Conservation (phyloP, 257 asterid species). For the Plectranthus barbatus region DNA sequence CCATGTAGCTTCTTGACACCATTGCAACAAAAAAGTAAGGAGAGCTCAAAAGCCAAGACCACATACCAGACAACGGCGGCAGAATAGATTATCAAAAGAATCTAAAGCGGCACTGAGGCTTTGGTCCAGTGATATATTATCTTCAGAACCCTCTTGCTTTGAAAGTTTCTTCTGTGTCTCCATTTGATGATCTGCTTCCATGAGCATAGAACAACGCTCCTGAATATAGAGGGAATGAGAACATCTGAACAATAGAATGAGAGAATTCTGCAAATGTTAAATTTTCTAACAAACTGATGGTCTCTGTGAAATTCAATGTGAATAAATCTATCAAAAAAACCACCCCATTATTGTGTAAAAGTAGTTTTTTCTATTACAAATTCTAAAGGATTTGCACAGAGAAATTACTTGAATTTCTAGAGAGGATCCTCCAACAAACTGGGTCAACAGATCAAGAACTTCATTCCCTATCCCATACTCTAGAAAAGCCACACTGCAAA, state of each 20-base stretch:
- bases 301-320: neutral
- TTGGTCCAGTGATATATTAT: constrained; percentile 38
- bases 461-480: constrained; percentile 55
- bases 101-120: constrained; percentile 76
- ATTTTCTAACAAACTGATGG: neutral
- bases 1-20: neutral
- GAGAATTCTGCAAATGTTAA: constrained; percentile 8
- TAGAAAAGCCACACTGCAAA: constrained; percentile 55
- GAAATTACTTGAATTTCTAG: constrained; percentile 67
- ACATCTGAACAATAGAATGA: constrained; percentile 25
- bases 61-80: constrained; percentile 97
- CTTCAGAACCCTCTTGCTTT: constrained; percentile 33
- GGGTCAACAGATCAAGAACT: constrained; percentile 54
- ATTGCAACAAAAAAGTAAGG: neutral
- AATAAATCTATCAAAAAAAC: constrained; percentile 4
- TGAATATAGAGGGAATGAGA: constrained; percentile 31
- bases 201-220: constrained; percentile 79
- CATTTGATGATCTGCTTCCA: constrained; percentile 37
- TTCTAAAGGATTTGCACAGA: constrained; percentile 3
- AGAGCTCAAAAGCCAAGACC: constrained; percentile 10
- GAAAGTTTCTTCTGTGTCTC: constrained; percentile 27
- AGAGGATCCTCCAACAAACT: constrained; percentile 78
- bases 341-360: constrained; percentile 3
- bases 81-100: constrained; percentile 86
- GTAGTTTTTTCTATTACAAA: neutral